Conservation (phyloP, 331 rosid species). For the Erythrophleum ivorense region DNA sequence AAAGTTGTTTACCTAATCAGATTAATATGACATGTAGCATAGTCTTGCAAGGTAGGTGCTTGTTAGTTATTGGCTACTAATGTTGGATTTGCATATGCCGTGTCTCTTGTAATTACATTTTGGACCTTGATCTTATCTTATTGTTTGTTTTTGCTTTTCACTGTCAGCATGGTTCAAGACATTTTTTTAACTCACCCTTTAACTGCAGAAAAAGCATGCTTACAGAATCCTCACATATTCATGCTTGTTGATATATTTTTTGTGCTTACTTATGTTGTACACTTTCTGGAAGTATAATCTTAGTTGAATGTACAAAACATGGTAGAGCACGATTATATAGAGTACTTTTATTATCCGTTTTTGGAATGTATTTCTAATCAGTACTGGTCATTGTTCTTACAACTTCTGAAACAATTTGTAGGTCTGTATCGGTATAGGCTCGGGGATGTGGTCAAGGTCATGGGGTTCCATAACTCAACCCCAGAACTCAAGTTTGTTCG, state of each 20-base stretch:
- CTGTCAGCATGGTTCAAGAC: not conserved
- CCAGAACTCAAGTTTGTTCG: slow-evolving; percentile 77
- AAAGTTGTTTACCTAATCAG: slow-evolving; percentile 43
- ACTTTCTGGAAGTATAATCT: not conserved
- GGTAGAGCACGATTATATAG: not conserved
- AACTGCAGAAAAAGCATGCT: not conserved
- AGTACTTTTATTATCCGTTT: not conserved
- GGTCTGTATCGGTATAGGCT: slow-evolving; percentile 81
- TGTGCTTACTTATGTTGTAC: not conserved
- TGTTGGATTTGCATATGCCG: slow-evolving; percentile 23
- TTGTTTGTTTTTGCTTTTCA: not conserved
- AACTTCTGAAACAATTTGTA: slow-evolving; percentile 39
- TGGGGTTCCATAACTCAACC: slow-evolving; percentile 76
- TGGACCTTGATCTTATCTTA: slow-evolving; percentile 21
- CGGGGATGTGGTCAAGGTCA: slow-evolving; percentile 82
- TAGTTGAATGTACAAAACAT: not conserved
- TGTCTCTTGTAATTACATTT: not conserved
- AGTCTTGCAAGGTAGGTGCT: slow-evolving; percentile 4
- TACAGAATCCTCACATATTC: not conserved
- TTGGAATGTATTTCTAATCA: not conserved
- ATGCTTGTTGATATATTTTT: not conserved
- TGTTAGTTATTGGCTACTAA: slow-evolving; percentile 21
- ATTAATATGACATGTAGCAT: slow-evolving; percentile 16
- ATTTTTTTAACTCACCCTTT: not conserved
- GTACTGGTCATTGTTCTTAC: not conserved